Percentiles rank a stretch among this genome's conserved stretches.
Conservation (phyloP, 2,329 filamentous ascomycete genomes). For the Leptodontidium sp. region DNA sequence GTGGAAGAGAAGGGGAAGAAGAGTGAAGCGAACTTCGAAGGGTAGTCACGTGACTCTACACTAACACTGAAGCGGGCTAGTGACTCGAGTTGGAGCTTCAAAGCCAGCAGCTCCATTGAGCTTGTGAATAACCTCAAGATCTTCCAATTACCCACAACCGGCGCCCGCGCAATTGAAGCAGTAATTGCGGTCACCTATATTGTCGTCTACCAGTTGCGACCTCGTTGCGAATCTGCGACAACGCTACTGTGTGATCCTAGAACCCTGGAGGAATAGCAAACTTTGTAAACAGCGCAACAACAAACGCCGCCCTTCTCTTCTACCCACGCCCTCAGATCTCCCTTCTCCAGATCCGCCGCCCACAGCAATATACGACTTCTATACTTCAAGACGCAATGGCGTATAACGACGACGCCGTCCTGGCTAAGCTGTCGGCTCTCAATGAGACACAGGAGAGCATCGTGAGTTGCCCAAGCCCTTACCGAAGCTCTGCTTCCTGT, state of each 20-base stretch:
- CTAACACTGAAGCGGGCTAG: background rate
- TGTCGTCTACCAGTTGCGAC: background rate
- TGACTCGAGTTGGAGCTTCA: background rate
- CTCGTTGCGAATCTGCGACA: background rate
- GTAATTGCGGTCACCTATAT: background rate
- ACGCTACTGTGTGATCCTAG: conserved; percentile 11
- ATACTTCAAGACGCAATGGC: conserved; percentile 69
- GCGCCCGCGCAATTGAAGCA: background rate
- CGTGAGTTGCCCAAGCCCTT: conserved; percentile 44
- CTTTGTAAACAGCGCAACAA: conserved; percentile 14
- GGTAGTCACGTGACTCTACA: background rate
- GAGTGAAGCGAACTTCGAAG: too few relatives aligned
- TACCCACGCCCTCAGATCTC: background rate
- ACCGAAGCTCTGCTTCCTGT: background rate
- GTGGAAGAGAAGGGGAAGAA: too few relatives aligned
- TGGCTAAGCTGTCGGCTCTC: conserved; percentile 91
- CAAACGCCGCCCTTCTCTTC: conserved; percentile 1
- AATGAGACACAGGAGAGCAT: conserved; percentile 99
- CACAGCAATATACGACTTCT: background rate
- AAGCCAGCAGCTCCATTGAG: conserved; percentile 1
- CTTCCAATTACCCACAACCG: background rate
- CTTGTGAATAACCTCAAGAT: conserved; percentile 14
- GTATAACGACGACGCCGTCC: conserved; percentile 94
- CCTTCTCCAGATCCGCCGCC: conserved; percentile 4
- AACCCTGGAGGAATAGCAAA: conserved; percentile 10